Evolutionary conservation across 176 grass and related monocot genomes (phyloP).

Genomic region (Ensete glaucum): DNA sequence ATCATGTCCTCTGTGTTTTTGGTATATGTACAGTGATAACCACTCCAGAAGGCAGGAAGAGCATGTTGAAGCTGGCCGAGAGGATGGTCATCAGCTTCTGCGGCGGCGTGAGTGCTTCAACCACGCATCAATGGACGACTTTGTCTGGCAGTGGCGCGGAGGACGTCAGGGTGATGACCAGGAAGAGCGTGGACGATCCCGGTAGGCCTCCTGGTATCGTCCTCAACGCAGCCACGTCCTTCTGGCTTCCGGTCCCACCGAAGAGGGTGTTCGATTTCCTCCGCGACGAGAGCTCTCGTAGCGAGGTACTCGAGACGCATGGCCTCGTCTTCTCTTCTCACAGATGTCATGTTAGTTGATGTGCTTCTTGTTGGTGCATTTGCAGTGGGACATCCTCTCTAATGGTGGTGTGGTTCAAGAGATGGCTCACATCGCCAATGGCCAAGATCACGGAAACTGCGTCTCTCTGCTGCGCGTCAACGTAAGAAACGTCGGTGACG

Average conservation of each 20-base stretch:
- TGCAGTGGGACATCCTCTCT: constrained; percentile 75
- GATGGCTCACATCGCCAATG: constrained; percentile 72
- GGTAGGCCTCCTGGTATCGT: constrained; percentile 66
- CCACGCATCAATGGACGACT: constrained; percentile 68
- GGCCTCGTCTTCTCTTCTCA: no score
- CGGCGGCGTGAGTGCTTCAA: constrained; percentile 59
- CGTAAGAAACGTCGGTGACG: constrained; percentile 22
- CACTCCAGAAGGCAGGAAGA: constrained; percentile 52
- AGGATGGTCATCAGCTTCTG: constrained; percentile 85
- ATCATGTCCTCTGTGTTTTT: not conserved
- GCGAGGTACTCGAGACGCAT: constrained; percentile 26
- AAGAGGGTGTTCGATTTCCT: constrained; percentile 65
- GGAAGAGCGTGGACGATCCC: constrained; percentile 69
- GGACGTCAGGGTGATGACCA: constrained; percentile 72
- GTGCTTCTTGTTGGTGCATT: not conserved
- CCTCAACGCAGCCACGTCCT: constrained; percentile 75
- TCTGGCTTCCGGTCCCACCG: constrained; percentile 55
- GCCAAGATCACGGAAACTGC: constrained; percentile 63
- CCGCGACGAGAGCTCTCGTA: constrained; percentile 53
- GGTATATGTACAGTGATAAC: constrained; percentile 28
- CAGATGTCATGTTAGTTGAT: no score
- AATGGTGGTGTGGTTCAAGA: constrained; percentile 70
- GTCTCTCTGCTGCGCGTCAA: constrained; percentile 78
- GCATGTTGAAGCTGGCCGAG: constrained; percentile 70
- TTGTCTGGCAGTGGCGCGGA: constrained; percentile 53